phyloP scores from a whole-genome alignment of 164 flowering plant species.

The Liquidambar formosana region DNA sequence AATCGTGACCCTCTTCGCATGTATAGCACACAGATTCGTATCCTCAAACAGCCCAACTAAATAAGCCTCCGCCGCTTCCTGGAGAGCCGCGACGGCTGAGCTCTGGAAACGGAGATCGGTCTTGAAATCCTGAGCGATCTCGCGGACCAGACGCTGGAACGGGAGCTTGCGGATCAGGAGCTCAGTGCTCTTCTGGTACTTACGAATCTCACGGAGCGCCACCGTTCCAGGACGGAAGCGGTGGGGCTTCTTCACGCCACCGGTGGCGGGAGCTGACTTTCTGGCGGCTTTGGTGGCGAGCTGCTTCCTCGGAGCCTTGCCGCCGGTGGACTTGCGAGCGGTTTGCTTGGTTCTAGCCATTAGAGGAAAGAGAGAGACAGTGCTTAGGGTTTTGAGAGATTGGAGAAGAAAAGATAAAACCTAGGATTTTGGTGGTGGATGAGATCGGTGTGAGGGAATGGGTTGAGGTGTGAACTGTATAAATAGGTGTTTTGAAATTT shows the following conservation, averaged over 20 bases:
- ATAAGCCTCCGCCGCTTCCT: constrained; percentile 41
- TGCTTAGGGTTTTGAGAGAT: too few species aligned
- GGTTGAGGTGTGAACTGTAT: background rate
- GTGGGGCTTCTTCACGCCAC: constrained; percentile 38
- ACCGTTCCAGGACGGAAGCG: constrained; percentile 18
- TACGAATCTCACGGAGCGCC: constrained; percentile 24
- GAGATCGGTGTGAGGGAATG: background rate
- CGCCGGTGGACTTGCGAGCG: constrained; percentile 34
- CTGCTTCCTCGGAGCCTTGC: constrained; percentile 32
- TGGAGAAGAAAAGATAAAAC: background rate
- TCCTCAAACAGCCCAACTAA: constrained; percentile 37
- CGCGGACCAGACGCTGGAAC: constrained; percentile 35
- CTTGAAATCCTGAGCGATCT: constrained; percentile 43
- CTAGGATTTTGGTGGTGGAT: background rate
- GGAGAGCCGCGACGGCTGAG: constrained; percentile 37
- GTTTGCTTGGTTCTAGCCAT: constrained; percentile 38
- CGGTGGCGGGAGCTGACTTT: constrained; percentile 39
- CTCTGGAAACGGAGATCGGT: constrained; percentile 45
- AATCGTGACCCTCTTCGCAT: constrained; percentile 41
- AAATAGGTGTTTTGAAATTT: constrained; percentile 9
- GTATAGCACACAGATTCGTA: constrained; percentile 42
- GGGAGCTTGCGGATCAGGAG: constrained; percentile 36
- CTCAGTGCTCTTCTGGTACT: constrained; percentile 28
- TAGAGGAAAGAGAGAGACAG: background rate
- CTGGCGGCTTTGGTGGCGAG: constrained; percentile 29